Conservation (phyloP, 2,329 filamentous ascomycete species). For the Sarocladium strictum region DNA sequence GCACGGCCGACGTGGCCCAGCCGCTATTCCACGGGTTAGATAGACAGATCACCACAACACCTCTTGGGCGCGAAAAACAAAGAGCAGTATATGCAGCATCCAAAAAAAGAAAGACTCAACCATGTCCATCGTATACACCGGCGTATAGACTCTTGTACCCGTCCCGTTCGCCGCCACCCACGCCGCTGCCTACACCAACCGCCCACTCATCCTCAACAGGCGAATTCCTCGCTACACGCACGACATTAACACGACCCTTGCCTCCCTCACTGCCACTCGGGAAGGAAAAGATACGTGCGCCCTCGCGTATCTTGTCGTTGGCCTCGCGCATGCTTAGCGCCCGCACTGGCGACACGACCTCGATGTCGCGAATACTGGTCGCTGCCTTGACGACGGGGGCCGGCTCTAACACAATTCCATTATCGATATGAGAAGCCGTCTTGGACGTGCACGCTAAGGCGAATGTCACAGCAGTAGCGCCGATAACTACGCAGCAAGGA, state of each 20-base stretch:
- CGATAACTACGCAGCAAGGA: neutral
- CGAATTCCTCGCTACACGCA: constrained; percentile 27
- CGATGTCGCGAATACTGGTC: constrained; percentile 17
- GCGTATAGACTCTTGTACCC: constrained; percentile 21
- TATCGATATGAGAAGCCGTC: constrained; percentile 7
- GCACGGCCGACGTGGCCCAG: constrained; percentile 32
- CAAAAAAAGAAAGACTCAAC: constrained; percentile 23
- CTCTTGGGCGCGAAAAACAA: no score
- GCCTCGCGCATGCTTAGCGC: constrained; percentile 21
- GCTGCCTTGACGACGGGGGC: constrained; percentile 9
- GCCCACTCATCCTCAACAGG: constrained; percentile 31
- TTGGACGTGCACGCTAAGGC: no score
- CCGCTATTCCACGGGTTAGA: constrained; percentile 24
- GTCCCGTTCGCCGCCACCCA: constrained; percentile 16
- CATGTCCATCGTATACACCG: constrained; percentile 45
- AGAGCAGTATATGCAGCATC: neutral
- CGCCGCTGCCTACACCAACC: constrained; percentile 23
- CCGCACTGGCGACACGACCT: constrained; percentile 21
- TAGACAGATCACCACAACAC: constrained; percentile 12
- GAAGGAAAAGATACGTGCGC: constrained; percentile 24
- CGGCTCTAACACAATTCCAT: neutral
- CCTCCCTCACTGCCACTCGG: constrained; percentile 14
- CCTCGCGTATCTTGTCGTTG: constrained; percentile 23
- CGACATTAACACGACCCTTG: constrained; percentile 27
- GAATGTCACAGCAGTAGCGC: neutral